These are phyloP conservation scores for Neophaeococcomyces aloes DNA, from an alignment of 2,329 filamentous ascomycete species.

Conservation along the genomic window DNA sequence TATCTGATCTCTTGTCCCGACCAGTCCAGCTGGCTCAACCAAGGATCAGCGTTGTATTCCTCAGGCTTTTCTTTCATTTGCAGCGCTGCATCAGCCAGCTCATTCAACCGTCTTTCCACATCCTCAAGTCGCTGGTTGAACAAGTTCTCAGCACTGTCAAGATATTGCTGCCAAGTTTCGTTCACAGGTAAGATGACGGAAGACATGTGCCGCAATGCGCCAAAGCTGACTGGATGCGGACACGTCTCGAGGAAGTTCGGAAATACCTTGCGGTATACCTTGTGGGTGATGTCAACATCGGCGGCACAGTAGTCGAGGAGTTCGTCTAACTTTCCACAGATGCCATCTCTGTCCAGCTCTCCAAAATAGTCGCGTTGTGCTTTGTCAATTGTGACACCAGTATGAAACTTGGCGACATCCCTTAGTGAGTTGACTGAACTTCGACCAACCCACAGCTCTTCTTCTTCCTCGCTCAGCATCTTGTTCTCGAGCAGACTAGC, in stretches of 20 bases:
- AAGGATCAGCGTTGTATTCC: constrained; percentile 69
- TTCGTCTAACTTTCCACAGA: constrained; percentile 63
- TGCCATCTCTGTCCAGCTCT: constrained; percentile 60
- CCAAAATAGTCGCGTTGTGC: constrained; percentile 76
- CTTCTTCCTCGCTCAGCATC: constrained; percentile 66
- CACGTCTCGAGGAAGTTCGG: constrained; percentile 81
- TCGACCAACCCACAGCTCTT: constrained; percentile 88
- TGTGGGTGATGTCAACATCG: constrained; percentile 85
- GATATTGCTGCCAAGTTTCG: constrained; percentile 75
- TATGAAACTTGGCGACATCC: constrained; percentile 94
- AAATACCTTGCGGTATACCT: constrained; percentile 88
- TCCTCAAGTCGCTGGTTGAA: constrained; percentile 66
- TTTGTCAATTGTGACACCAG: constrained; percentile 86
- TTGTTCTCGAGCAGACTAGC: constrained; percentile 58
- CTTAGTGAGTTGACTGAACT: constrained; percentile 92
- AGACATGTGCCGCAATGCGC: constrained; percentile 82
- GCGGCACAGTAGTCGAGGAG: constrained; percentile 89
- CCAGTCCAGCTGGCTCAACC: constrained; percentile 92
- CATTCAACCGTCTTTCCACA: constrained; percentile 65
- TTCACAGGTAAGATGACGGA: constrained; percentile 87
- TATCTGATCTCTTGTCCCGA: constrained; percentile 83
- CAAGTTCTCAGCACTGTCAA: constrained; percentile 71
- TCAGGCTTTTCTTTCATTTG: constrained; percentile 59
- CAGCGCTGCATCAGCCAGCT: constrained; percentile 65
- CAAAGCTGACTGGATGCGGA: constrained; percentile 95